Evolutionary conservation across 2,329 filamentous ascomycete species (phyloP).

Genomic region (Aureobasidium sp.): DNA sequence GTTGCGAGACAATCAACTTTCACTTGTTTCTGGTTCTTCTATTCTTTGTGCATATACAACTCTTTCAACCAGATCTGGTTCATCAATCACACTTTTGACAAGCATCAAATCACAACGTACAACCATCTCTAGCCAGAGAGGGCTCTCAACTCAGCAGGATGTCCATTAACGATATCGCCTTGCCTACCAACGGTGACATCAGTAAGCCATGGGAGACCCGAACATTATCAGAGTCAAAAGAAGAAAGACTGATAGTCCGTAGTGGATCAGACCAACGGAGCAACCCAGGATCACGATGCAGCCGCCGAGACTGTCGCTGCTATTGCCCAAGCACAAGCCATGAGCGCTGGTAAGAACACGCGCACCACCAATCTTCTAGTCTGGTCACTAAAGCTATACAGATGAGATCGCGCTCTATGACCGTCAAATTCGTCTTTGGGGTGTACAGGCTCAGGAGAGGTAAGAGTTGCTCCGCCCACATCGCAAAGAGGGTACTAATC

Average conservation of each 20-base stretch:
- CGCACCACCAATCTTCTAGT: no score
- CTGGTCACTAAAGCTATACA: conserved; percentile 24
- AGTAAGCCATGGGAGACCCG: neutral
- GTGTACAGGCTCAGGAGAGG: conserved; percentile 78
- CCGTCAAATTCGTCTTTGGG: conserved; percentile 94
- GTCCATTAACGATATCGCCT: neutral
- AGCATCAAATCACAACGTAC: neutral
- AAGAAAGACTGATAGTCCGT: neutral
- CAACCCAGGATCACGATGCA: conserved; percentile 24
- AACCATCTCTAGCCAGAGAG: neutral
- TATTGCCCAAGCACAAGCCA: conserved; percentile 31
- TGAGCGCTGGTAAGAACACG: conserved; percentile 22
- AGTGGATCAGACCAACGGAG: conserved; percentile 10
- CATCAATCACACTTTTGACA: neutral
- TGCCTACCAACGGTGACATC: neutral
- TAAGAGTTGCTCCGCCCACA: conserved; percentile 32
- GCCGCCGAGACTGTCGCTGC: conserved; percentile 29
- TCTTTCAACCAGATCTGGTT: no score
- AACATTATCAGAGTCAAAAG: neutral
- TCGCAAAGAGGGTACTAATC: neutral
- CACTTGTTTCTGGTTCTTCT: neutral
- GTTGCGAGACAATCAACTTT: neutral
- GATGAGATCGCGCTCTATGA: conserved; percentile 98
- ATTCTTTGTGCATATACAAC: neutral
- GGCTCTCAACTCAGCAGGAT: neutral